Evolutionary conservation across 345 rosid species (phyloP).

Genomic region (Gossypium arboreum): DNA sequence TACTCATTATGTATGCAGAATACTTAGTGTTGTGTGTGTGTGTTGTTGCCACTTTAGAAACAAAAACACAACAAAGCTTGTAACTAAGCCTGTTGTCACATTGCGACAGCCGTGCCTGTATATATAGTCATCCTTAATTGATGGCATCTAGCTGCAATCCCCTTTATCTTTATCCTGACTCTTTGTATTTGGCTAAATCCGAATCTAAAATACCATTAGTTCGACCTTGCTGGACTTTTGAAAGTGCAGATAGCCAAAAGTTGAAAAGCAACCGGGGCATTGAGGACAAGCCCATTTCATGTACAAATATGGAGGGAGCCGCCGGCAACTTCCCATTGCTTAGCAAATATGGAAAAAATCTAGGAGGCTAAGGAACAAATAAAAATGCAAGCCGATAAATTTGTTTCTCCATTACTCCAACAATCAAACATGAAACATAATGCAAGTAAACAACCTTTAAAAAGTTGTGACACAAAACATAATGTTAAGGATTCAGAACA

Average conservation of each 20-base stretch:
- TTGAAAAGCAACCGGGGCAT: neutral
- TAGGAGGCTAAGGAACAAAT: no score
- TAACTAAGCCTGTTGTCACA: no score
- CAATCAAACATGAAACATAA: no score
- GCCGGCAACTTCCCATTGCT: neutral
- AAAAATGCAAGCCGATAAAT: no score
- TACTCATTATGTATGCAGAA: neutral
- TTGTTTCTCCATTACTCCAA: no score
- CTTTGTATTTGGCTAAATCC: no score
- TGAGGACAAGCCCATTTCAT: no score
- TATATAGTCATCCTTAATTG: neutral
- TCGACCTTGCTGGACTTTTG: neutral
- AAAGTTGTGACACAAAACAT: neutral
- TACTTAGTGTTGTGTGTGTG: no score
- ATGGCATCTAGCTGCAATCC: neutral
- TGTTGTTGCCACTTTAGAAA: no score
- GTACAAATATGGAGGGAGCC: no score
- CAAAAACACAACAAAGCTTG: no score
- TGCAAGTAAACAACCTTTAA: neutral
- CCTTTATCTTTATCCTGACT: neutral
- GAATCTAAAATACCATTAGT: neutral
- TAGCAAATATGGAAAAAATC: conserved; percentile 23
- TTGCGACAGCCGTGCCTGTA: no score
- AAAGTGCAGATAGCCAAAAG: neutral
- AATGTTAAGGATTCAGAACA: neutral